These are phyloP conservation scores for Diaporthe caulivora DNA, from an alignment of 2,329 filamentous ascomycete species.

Conservation along the genomic window DNA sequence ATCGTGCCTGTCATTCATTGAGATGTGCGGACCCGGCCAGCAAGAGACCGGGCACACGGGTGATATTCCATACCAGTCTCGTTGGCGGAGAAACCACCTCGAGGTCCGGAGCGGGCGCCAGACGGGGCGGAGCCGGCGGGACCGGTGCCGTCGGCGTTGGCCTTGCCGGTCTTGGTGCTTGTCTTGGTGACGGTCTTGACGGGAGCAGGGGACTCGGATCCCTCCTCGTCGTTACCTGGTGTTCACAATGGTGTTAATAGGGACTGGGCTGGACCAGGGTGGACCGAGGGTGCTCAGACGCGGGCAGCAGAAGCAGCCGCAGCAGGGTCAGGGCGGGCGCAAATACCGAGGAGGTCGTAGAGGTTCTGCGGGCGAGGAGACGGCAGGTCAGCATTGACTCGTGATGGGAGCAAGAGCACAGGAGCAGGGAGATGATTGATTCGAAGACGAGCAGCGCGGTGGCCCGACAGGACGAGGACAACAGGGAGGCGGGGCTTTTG, in stretches of 20 bases:
- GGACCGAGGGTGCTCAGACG: conserved; percentile 6
- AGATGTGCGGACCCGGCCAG: conserved; percentile 1
- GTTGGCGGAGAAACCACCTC: conserved; percentile 77
- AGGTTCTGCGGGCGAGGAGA: conserved; percentile 76
- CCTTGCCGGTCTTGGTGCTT: conserved; percentile 80
- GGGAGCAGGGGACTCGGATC: conserved; percentile 82
- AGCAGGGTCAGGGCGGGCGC: conserved; percentile 39
- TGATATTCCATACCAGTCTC: conserved; percentile 82
- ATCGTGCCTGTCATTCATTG: conserved; percentile 38
- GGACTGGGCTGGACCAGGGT: conserved; percentile 5
- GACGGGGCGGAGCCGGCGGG: conserved; percentile 60
- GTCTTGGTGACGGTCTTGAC: conserved; percentile 92
- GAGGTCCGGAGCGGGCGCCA: conserved; percentile 58
- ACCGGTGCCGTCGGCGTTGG: conserved; percentile 83
- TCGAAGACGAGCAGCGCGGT: conserved; percentile 26
- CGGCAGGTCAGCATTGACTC: conserved; percentile 29
- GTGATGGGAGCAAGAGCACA: neutral
- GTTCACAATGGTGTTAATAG: conserved; percentile 35
- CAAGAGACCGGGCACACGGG: conserved; percentile 1
- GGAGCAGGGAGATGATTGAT: neutral
- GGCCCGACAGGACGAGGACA: neutral
- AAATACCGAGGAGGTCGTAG: conserved; percentile 96
- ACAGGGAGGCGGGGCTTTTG: neutral
- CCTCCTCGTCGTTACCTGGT: conserved; percentile 72
- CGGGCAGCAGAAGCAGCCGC: conserved; percentile 41